Conservation (phyloP, 78 protist species). For the Mantamonas sphyraenae region DNA sequence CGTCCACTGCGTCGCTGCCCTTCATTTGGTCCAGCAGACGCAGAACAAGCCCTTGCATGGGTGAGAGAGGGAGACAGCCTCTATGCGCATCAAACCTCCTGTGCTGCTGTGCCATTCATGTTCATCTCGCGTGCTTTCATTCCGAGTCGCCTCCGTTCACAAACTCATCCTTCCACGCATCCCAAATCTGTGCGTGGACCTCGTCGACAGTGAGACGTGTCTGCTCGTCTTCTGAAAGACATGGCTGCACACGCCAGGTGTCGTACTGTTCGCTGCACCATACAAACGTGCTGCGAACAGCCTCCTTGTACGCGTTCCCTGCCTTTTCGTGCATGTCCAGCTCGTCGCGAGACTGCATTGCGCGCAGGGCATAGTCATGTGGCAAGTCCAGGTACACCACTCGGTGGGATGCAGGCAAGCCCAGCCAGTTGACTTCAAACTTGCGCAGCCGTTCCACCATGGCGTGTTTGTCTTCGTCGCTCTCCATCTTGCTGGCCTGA, state of each 20-base stretch:
- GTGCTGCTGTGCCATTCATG: too few species aligned
- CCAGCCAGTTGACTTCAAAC: constrained; percentile 14
- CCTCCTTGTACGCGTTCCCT: not conserved
- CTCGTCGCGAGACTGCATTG: constrained; percentile 1
- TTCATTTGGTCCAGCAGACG: too few species aligned
- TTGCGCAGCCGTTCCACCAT: not conserved
- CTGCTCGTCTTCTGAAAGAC: not conserved
- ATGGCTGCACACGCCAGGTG: constrained; percentile 5
- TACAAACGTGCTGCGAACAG: not conserved
- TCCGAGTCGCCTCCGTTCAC: too few species aligned
- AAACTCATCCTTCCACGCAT: not conserved
- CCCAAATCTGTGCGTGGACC: not conserved
- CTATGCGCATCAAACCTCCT: too few species aligned
- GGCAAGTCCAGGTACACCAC: constrained; percentile 19
- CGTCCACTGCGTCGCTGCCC: too few species aligned
- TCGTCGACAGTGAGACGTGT: not conserved
- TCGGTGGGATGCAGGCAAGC: constrained; percentile 11
- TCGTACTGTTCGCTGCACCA: constrained; percentile 12
- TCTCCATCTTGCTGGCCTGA: constrained; percentile 8
- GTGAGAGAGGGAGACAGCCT: too few species aligned
- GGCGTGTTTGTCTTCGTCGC: not conserved
- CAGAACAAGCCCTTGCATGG: too few species aligned
- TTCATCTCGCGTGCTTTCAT: too few species aligned
- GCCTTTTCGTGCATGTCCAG: constrained; percentile 29
- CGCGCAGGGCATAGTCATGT: not conserved